Evolutionary conservation across 78 protist genomes (phyloP).

Genomic region (Carpediemonas membranifera): DNA sequence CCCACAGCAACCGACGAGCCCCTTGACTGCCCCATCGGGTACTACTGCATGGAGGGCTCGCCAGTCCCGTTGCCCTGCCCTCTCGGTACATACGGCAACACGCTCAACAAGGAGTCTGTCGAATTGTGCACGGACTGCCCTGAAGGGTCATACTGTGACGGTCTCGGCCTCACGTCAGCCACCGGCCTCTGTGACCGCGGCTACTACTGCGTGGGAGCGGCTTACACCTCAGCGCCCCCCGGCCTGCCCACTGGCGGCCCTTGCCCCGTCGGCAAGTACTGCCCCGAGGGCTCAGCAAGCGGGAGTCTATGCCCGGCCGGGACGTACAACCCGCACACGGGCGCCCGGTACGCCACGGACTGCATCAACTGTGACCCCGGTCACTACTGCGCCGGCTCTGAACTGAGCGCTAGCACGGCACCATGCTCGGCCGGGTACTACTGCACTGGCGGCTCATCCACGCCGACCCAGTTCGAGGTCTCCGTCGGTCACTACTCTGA

Average conservation of each 20-base stretch:
- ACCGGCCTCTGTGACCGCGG: slow-evolving; percentile 13
- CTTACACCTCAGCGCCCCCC: no score
- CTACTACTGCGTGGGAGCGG: slow-evolving; percentile 29
- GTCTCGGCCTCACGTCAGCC: slow-evolving; percentile 3
- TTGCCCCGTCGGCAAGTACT: slow-evolving; percentile 27
- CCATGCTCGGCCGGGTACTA: background rate
- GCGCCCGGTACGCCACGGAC: background rate
- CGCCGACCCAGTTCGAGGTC: no score
- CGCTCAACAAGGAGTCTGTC: no score
- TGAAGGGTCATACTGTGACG: background rate
- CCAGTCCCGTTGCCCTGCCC: background rate
- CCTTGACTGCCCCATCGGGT: background rate
- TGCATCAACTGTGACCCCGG: slow-evolving; percentile 18
- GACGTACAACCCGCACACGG: background rate
- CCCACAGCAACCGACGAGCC: background rate
- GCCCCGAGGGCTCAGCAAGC: slow-evolving; percentile 20
- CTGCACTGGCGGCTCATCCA: background rate
- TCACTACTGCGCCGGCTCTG: slow-evolving; percentile 21
- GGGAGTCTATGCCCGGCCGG: slow-evolving; percentile 16
- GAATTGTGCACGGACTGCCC: background rate
- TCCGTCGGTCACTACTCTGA: no score
- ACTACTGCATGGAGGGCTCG: background rate
- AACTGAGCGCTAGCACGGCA: background rate
- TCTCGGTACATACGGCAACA: background rate
- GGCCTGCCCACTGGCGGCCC: slow-evolving; percentile 12